Evolutionary conservation across 1,284 basidiomycete genomes (phyloP), one percentile per base, ranked within the genome.

Genomic region (Kwoniella shivajii): DNA sequence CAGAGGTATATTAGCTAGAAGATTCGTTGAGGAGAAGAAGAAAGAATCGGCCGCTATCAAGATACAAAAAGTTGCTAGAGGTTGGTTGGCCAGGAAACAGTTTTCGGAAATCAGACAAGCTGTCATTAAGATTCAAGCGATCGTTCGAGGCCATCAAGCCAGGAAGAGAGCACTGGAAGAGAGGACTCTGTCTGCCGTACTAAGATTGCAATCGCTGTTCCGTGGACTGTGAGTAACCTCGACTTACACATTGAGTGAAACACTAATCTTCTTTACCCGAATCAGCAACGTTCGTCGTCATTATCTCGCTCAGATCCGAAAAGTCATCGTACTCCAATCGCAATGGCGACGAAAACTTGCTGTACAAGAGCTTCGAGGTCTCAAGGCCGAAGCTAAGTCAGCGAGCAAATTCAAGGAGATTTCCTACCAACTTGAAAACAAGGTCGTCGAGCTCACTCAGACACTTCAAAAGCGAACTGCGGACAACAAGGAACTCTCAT

Each of bases 371-470:
- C 85, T 99, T 56, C 88, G 88, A 65, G 82, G 81, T 6, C 85
- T 98, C 60, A 88, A 86, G 70, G 84, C 87, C 26, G 96, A 99
- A 77, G 96, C 96, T 24, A 91, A 93, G 53, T 98, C 95, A 0
- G 95, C 95, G 30, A 89, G 89, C 65, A 97, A 96, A 77, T 96
- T 96, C 85, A 97, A 99, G 80, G 96, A 99, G 80, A 97, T 97
- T 64, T 98, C 96, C 0, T 99, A 98, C 77, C 87, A 86, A 68
- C 84, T 99, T 59, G 96, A 99, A 81, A 99, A 99, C 84, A 99
- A 99, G 81, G 96, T 99, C 46, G 92, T 99, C 58, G 95, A 99
- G 76, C 88, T 99, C 66, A 99, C 96, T 0, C 96, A 99, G 76
- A 87, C 82, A n/a, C 83, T 99, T 16, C 96, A 99, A 78, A 88